Percentiles rank a stretch among this genome's conserved stretches.
These are phyloP conservation scores for Brettanomyces bruxellensis DNA, from an alignment of 805 yeast genomes.

Conservation along the genomic window DNA sequence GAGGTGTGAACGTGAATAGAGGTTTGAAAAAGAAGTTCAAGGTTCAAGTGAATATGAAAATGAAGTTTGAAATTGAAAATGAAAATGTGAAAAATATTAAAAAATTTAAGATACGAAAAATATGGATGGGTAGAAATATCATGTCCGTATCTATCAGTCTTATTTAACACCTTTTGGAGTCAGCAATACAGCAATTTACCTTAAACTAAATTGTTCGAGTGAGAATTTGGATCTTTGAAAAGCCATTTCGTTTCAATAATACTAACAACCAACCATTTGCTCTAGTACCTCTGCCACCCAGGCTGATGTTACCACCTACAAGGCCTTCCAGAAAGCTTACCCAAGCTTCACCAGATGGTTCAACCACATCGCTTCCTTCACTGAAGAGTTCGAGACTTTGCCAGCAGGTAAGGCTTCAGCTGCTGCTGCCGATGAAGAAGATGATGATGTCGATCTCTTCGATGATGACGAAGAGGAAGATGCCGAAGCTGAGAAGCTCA, in stretches of 20 bases:
- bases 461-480: conserved; percentile 84
- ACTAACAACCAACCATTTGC: conserved; percentile 11
- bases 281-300: conserved; percentile 79
- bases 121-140: too few relatives aligned
- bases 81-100: too few relatives aligned
- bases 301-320: conserved; percentile 91
- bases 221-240: not conserved
- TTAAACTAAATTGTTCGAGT: not conserved
- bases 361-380: conserved; percentile 93
- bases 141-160: too few relatives aligned
- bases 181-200: too few relatives aligned
- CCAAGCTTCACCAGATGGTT: conserved; percentile 98
- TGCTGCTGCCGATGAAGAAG: conserved; percentile 61
- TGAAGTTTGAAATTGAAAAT: too few relatives aligned
- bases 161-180: too few relatives aligned
- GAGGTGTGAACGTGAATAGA: not conserved
- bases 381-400: conserved; percentile 71
- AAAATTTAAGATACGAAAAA: too few relatives aligned
- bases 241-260: not conserved
- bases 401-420: conserved; percentile 69
- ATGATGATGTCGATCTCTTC: conserved; percentile 84
- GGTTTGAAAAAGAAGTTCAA: too few relatives aligned
- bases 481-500: conserved; percentile 93
- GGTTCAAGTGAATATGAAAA: too few relatives aligned
- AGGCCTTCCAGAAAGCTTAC: conserved; percentile 86